Conservation (phyloP, 2,329 filamentous ascomycete species). For the Furcasterigmium furcatum region DNA sequence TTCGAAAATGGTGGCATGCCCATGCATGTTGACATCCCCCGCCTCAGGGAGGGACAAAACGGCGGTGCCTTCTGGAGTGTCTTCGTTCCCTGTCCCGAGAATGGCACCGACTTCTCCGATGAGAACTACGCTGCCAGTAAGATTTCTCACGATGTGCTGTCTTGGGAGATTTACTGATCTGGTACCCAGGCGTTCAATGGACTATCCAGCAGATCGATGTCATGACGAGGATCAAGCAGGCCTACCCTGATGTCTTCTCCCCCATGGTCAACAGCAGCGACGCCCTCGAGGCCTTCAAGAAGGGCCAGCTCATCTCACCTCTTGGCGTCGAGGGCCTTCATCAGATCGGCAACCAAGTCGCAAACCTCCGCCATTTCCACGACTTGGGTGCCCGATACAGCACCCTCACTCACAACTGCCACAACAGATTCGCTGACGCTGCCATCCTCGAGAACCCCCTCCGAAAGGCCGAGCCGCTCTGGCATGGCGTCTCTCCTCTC, state of each 20-base stretch:
- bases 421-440: conserved; percentile 85
- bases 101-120: conserved; percentile 71
- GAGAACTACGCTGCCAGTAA: conserved; percentile 66
- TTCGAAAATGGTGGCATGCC: conserved; percentile 69
- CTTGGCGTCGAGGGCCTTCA: conserved; percentile 85
- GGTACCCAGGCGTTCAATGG: conserved; percentile 53
- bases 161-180: background rate
- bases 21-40: conserved; percentile 75
- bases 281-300: conserved; percentile 58
- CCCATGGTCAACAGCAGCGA: conserved; percentile 55
- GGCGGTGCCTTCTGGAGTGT: conserved; percentile 95
- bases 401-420: conserved; percentile 90
- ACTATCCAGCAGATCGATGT: conserved; percentile 77
- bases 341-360: conserved; percentile 83
- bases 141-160: conserved; percentile 15
- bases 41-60: conserved; percentile 66
- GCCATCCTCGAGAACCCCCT: conserved; percentile 60
- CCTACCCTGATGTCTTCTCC: conserved; percentile 70
- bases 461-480: conserved; percentile 52
- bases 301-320: conserved; percentile 69
- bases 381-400: conserved; percentile 80
- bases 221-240: conserved; percentile 57
- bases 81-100: conserved; percentile 70
- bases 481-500: conserved; percentile 68
- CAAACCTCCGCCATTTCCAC: conserved; percentile 73